Evolutionary conservation across 179 eudicot species (phyloP), one percentile per base, ranked within the genome.

Genomic region (Spinacia oleracea): DNA sequence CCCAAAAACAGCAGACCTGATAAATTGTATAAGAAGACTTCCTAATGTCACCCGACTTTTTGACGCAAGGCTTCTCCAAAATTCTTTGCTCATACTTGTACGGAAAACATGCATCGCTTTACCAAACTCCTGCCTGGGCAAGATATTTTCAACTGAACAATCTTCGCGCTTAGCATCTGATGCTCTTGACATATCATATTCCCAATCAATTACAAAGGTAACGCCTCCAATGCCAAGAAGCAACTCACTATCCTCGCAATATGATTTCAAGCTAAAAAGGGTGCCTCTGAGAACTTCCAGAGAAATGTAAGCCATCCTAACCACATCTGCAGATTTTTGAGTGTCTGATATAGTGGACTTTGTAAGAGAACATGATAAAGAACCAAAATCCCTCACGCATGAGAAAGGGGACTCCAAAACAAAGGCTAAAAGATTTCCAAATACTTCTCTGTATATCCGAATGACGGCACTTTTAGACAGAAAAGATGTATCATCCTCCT

Each of bases 161-260:
- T 80, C 85, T 67, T 81, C 85, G 67, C 43, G 63, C 70, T 80
- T 84, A 74, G 84, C 76, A 48, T 77, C 60, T 46, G 80, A 80
- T 73, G 85, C 77, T 76, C 80, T 75, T 72, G 85, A 75, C 81
- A 89, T 50, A 65, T 79, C 78, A 74, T 77, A 84, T 58, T 96
- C 99, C 97, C 98, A 96, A 76, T 86, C 89, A 83, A 91, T 85
- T 62, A 94, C 59, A 84, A 88, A 89, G 51, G 87, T 31, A 75
- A 88, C 86, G 25, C 92, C 89, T 73, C 89, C 85, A 63, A 88
- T 78, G 51, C 86, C 83, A 68, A 88, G 67, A 83, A 92, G 82
- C 76, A 96, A 77, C 66, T 85, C 87, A 82, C 69, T 77, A 73
- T 85, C 91, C 25, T 78, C 84, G 46, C 82, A 84, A 34, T 87